Evolutionary conservation across 352 stramenopile genomes (phyloP), one percentile per base, ranked within the genome.

Genomic region (Globisporangium paroecandrum): DNA sequence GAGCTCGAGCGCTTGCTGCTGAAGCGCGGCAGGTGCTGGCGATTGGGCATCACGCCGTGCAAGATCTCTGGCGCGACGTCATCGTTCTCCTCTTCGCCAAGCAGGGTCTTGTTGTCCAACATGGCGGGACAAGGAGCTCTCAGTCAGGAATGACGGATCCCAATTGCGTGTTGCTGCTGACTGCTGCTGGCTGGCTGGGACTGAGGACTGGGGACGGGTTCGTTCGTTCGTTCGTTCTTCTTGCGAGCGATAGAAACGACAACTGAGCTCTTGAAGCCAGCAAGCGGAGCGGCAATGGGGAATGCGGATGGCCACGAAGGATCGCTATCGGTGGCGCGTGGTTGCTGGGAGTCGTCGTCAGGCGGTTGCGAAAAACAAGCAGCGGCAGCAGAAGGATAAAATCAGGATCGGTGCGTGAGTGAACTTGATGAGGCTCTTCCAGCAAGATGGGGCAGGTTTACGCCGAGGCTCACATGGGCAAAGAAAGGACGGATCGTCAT

Each of bases 1-100:
- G 66, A 71, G 58, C 62, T 69, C 57, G 62, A 55, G 38, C 75
- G 75, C 25, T 55, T 62, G 65, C 64, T 77, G 67, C 71, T 78
- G 62, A 77, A 78, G 47, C 72, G 72, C 58, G 72, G 75, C 22
- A 81, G 63, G 58, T 74, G 49, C 29, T 64, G 32, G 58, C 41
- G 64, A 34, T 32, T 64, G 57, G 58, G 63, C n/a, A 56, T 58
- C 29, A 36, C 32, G 13, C 55, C 46, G 32, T 43, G 64, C 12
- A 69, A 43, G 29, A 64, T 38, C 64, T 69, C 64, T 0, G 64
- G 56, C n/a, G 64, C 64, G 1, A 69, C 22, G 43, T 69, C 64
- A 49, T 69, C 64, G 64, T 53, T 58, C 55, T 64, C 57, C 0
- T 59, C 64, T 32, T 69, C 64, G 6, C 27, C 27, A 41, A 69